Percentiles rank a stretch among this genome's conserved stretches.
Conservation (phyloP, 2,329 filamentous ascomycete species). For the Teratosphaeria epicoccoides region DNA sequence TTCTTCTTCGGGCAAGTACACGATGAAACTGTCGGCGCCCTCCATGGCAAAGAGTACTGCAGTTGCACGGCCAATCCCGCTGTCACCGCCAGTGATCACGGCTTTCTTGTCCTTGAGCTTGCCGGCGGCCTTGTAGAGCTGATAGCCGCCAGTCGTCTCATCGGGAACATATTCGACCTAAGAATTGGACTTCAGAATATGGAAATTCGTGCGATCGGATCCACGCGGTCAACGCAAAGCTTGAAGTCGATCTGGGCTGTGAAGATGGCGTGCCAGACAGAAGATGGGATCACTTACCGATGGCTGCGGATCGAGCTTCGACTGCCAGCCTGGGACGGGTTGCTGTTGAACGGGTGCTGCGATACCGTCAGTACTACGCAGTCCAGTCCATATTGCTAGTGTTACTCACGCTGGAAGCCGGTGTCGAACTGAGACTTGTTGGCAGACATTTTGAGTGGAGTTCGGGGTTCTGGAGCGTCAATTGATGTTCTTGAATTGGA, state of each 20-base stretch:
- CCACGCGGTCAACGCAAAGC: neutral
- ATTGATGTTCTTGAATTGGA: neutral
- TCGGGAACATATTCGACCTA: slow-evolving; percentile 52
- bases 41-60: slow-evolving; percentile 73
- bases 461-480: neutral
- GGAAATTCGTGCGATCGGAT: neutral
- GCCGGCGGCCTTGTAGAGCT: slow-evolving; percentile 62
- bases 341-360: slow-evolving; percentile 34
- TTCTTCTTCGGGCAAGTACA: slow-evolving; percentile 65
- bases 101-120: slow-evolving; percentile 68
- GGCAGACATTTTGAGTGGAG: slow-evolving; percentile 14
- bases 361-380: neutral
- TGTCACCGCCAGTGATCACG: slow-evolving; percentile 72
- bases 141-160: slow-evolving; percentile 50
- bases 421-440: slow-evolving; percentile 20
- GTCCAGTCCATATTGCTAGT: neutral
- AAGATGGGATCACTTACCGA: slow-evolving; percentile 28
- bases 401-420: slow-evolving; percentile 4
- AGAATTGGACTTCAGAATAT: neutral
- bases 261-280: neutral
- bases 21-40: slow-evolving; percentile 62
- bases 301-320: slow-evolving; percentile 48
- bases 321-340: slow-evolving; percentile 42
- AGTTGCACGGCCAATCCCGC: slow-evolving; percentile 65
- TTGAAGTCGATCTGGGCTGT: neutral